Conservation (phyloP, 176 grass and related monocot genomes). For the Musa itinerans region DNA sequence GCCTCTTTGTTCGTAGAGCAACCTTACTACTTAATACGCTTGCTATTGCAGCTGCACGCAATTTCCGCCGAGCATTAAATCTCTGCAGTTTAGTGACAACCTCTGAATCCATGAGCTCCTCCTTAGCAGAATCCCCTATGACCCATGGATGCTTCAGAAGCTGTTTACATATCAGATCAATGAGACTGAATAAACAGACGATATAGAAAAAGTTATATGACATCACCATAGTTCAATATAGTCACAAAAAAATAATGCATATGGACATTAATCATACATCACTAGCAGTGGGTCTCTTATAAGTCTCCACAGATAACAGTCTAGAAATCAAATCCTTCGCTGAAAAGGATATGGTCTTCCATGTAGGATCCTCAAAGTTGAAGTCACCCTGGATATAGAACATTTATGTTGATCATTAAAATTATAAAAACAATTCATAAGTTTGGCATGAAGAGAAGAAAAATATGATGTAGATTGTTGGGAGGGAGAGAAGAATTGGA, state of each 20-base stretch:
- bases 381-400: constrained; percentile 41
- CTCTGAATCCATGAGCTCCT: constrained; percentile 56
- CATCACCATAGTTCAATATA: background rate
- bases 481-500: no score
- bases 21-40: constrained; percentile 65
- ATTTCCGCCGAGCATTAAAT: constrained; percentile 62
- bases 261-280: constrained; percentile 27
- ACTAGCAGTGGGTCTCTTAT: constrained; percentile 49
- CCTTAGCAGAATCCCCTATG: constrained; percentile 52
- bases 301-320: constrained; percentile 52
- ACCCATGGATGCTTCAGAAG: constrained; percentile 63
- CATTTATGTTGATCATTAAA: background rate
- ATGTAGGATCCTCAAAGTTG: constrained; percentile 53
- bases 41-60: constrained; percentile 53
- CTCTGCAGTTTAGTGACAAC: constrained; percentile 58
- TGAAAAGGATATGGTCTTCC: constrained; percentile 55
- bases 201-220: background rate
- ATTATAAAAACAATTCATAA: background rate
- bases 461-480: background rate
- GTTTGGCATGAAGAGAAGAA: constrained; percentile 10
- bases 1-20: constrained; percentile 44
- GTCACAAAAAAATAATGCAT: background rate
- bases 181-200: background rate
- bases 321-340: constrained; percentile 57
- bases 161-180: constrained; percentile 24